Base-by-base conservation (phyloP, 345 rosid species). In the Pistacia integerrima region DNA sequence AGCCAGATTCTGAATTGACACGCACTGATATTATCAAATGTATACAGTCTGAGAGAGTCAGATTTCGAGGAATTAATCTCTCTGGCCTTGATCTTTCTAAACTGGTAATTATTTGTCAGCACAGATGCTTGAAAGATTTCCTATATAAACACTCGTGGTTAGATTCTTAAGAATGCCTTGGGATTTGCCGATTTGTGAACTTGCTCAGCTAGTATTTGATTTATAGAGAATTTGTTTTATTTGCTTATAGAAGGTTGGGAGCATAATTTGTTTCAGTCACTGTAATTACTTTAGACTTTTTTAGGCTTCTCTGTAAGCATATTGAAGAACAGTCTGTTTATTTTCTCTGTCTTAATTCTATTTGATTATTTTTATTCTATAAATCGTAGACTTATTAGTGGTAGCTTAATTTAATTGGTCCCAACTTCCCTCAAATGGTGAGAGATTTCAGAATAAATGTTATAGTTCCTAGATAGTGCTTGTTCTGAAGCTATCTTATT, bases 71-170 rank as follows among this genome's bases (percentile, higher is more conserved):
- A 46, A 78, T 95, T 81, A 92, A 90, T 86, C 93, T 95, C 79
- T 87, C 96, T 77, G 97, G 97, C 61, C 82, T 95, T 70, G 96
- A 95, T 85, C 97, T 95, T 67, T 95, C 99, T 62, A 93, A 95
- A 80, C 85, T 95, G 96, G 99, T 92, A 91, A 73, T 79, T 69
- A 64, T 70, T 83, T 74, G 69, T 76, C 46, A 69, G 20, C 56
- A 63, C 69, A 38, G 41, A 55, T 55, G 33, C 80, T 78, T 51
- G 64, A 69, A 77, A 28, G 62, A 72, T 48, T 46, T 58, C 67
- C 4, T 6, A n/a, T 35, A 57, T n/a, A 22, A 35, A 64, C 64
- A 58, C 63, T 68, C 11, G 68, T 22, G 49, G 41, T 64, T 22
- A 28, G 41, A 36, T 59, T 16, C 65, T 35, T 9, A n/a, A 54